phyloP scores from a whole-genome alignment of 352 stramenopile species.

The Phytophthora brassicae region DNA sequence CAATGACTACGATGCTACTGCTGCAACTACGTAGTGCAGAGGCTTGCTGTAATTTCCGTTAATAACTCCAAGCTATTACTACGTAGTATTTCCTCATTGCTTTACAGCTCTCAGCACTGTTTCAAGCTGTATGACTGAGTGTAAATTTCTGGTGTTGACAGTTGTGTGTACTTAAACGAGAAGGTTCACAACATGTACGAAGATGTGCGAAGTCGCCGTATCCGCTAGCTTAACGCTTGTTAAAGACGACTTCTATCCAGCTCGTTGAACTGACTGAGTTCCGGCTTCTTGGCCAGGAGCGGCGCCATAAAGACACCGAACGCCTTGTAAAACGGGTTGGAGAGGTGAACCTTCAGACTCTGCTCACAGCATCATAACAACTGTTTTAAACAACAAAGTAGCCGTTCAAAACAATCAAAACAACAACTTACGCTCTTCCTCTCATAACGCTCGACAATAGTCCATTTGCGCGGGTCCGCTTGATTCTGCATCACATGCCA shows the following conservation, averaged over 20 bases:
- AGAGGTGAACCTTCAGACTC: conserved; percentile 29
- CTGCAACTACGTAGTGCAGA: too few species aligned
- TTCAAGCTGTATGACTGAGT: too few species aligned
- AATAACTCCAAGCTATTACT: too few species aligned
- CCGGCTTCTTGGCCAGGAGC: conserved; percentile 21
- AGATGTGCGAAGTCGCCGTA: too few species aligned
- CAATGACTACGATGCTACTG: too few species aligned
- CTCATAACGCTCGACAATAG: conserved; percentile 30
- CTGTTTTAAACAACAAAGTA: not conserved
- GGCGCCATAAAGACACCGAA: conserved; percentile 26
- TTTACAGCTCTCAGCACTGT: too few species aligned
- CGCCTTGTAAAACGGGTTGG: conserved; percentile 28
- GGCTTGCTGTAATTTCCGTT: too few species aligned
- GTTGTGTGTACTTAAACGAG: too few species aligned
- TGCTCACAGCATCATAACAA: not conserved
- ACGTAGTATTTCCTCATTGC: too few species aligned
- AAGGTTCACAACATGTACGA: too few species aligned
- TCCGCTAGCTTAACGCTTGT: not conserved
- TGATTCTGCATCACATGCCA: conserved; percentile 36
- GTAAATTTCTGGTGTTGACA: too few species aligned
- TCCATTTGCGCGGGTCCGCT: conserved; percentile 27
- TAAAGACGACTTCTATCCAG: conserved; percentile 24
- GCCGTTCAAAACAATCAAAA: not conserved
- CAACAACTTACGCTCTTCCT: conserved; percentile 19
- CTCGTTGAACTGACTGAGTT: conserved; percentile 29